Conservation (phyloP, 108 stramenopile genomes). For the Fragilaria crotonensis region DNA sequence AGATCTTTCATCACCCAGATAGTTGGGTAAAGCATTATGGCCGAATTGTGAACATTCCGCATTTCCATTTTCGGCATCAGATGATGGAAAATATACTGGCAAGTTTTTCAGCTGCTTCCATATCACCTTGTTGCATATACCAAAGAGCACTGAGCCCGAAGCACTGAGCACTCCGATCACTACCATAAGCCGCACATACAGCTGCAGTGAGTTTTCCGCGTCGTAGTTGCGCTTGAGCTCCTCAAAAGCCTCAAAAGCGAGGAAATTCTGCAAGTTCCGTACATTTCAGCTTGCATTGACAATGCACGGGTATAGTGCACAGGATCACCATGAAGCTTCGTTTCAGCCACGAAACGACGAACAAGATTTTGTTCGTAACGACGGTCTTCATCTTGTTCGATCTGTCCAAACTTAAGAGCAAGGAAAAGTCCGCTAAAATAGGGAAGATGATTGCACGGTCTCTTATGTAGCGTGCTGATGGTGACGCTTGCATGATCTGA, state of each 20-base stretch:
- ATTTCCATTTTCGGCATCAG: slow-evolving; percentile 46
- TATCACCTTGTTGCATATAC: slow-evolving; percentile 22
- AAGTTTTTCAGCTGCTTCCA: slow-evolving; percentile 25
- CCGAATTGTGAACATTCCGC: slow-evolving; percentile 43
- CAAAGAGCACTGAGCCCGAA: slow-evolving; percentile 38
- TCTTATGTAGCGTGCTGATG: background rate
- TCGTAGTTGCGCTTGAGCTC: too few relatives aligned
- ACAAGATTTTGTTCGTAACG: slow-evolving; percentile 32
- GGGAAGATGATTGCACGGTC: slow-evolving; percentile 44
- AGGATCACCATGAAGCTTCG: slow-evolving; percentile 44
- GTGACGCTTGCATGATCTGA: too few relatives aligned
- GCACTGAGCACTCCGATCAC: slow-evolving; percentile 42
- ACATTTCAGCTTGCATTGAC: slow-evolving; percentile 44
- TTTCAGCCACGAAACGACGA: slow-evolving; percentile 34
- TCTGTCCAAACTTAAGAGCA: slow-evolving; percentile 32
- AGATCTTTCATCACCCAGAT: slow-evolving; percentile 33
- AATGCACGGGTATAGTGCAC: slow-evolving; percentile 50
- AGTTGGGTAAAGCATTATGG: slow-evolving; percentile 31
- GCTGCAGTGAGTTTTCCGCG: slow-evolving; percentile 34
- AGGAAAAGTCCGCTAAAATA: slow-evolving; percentile 47
- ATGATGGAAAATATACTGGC: slow-evolving; percentile 30
- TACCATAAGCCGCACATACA: slow-evolving; percentile 43
- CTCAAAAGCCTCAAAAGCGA: slow-evolving; percentile 4
- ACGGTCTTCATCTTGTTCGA: slow-evolving; percentile 19
- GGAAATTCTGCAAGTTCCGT: slow-evolving; percentile 22